phyloP scores from a whole-genome alignment of 164 flowering plant species.

The Piper longum region DNA sequence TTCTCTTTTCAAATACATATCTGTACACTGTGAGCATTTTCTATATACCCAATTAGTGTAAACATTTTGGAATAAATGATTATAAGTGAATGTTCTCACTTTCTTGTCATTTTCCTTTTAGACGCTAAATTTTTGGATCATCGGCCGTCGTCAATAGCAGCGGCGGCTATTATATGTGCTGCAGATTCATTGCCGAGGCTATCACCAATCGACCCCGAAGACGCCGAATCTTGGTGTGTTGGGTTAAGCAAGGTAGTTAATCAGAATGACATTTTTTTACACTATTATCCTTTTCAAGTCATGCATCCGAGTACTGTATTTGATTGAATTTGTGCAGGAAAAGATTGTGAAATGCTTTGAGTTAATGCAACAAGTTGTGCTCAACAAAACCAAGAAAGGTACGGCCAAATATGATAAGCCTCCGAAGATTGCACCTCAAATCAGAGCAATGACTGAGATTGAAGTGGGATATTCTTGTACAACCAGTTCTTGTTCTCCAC shows the following conservation, averaged over 20 bases:
- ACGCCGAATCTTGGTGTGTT: constrained; percentile 54
- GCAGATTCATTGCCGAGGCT: constrained; percentile 50
- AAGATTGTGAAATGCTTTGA: constrained; percentile 44
- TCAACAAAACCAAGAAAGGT: constrained; percentile 12
- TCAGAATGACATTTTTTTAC: too few species aligned
- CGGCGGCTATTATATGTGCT: constrained; percentile 65
- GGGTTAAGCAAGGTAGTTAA: constrained; percentile 61
- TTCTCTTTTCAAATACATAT: too few species aligned
- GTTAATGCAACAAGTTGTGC: constrained; percentile 37
- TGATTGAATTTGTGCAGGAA: constrained; percentile 40
- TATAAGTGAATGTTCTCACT: background rate
- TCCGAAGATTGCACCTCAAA: constrained; percentile 33
- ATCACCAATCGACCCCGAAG: constrained; percentile 38
- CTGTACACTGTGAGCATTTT: too few species aligned
- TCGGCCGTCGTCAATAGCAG: constrained; percentile 79
- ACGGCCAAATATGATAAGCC: constrained; percentile 12
- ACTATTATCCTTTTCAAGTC: too few species aligned
- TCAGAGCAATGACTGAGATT: constrained; percentile 38
- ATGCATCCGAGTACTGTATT: background rate
- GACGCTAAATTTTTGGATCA: constrained; percentile 58
- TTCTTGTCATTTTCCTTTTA: constrained; percentile 16
- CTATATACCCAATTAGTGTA: too few species aligned
- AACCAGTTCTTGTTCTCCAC: constrained; percentile 31
- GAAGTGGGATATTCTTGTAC: constrained; percentile 22
- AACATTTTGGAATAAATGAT: too few species aligned